Evolutionary conservation across 108 stramenopile species (phyloP).

Genomic region (Fragilariopsis cylindrus): DNA sequence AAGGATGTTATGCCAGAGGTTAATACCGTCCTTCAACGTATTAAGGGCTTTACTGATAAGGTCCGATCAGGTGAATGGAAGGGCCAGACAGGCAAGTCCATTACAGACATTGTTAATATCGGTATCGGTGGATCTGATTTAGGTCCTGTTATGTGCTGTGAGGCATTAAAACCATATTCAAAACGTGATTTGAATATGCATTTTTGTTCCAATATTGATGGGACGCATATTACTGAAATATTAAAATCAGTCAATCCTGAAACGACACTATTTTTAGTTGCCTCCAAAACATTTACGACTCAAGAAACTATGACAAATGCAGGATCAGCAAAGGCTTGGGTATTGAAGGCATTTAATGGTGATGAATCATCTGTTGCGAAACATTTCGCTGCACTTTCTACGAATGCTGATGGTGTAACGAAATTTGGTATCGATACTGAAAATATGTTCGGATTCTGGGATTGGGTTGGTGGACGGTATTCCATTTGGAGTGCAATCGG

Average conservation of each 20-base stretch:
- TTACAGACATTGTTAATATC: slow-evolving; percentile 90
- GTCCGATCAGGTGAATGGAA: slow-evolving; percentile 86
- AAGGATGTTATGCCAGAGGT: slow-evolving; percentile 92
- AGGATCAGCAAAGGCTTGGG: slow-evolving; percentile 90
- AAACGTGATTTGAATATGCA: slow-evolving; percentile 85
- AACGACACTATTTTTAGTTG: slow-evolving; percentile 89
- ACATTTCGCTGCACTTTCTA: slow-evolving; percentile 93
- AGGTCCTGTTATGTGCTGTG: slow-evolving; percentile 96
- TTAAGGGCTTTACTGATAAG: slow-evolving; percentile 84
- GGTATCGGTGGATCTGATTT: slow-evolving; percentile 96
- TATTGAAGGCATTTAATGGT: slow-evolving; percentile 65
- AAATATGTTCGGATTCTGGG: slow-evolving; percentile 99
- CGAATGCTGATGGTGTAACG: slow-evolving; percentile 62
- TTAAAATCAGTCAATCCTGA: slow-evolving; percentile 85
- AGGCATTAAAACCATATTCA: slow-evolving; percentile 90
- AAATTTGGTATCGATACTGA: slow-evolving; percentile 90
- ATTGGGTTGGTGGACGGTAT: slow-evolving; percentile 99
- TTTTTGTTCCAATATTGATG: slow-evolving; percentile 98
- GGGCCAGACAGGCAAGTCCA: slow-evolving; percentile 93
- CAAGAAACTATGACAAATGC: slow-evolving; percentile 99
- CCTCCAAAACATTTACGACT: slow-evolving; percentile 97
- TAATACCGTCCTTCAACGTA: slow-evolving; percentile 75
- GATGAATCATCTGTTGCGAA: slow-evolving; percentile 78
- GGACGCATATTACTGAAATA: slow-evolving; percentile 92
- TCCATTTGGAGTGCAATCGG: slow-evolving; percentile 87